Evolutionary conservation across 352 stramenopile genomes (phyloP).

Genomic region (Pythium scleroteichum): DNA sequence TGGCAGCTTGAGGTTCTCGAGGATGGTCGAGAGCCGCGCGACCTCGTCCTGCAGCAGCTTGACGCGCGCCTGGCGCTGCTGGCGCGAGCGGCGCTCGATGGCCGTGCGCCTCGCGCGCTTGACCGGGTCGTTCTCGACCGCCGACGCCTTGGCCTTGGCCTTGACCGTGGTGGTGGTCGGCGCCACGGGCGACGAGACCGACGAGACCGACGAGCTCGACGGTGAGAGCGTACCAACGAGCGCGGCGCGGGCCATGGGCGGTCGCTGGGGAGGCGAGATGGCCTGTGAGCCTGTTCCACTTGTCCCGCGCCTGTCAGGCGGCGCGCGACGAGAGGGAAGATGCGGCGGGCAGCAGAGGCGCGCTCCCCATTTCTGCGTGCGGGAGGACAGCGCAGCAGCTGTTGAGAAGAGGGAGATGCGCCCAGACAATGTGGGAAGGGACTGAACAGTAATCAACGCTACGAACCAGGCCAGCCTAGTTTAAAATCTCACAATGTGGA

Average conservation of each 20-base stretch:
- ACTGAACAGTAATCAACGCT: too few relatives aligned
- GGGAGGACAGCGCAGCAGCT: too few relatives aligned
- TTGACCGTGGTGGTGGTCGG: neutral
- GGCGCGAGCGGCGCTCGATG: constrained; percentile 26
- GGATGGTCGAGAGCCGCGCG: constrained; percentile 14
- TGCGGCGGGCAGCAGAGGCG: too few relatives aligned
- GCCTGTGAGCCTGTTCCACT: too few relatives aligned
- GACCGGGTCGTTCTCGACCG: constrained; percentile 20
- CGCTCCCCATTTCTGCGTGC: too few relatives aligned
- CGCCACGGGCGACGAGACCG: neutral
- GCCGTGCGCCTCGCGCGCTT: constrained; percentile 25
- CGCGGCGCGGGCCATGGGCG: neutral
- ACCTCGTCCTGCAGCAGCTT: constrained; percentile 26
- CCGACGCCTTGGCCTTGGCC: neutral
- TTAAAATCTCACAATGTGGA: too few relatives aligned
- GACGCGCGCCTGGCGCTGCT: constrained; percentile 26
- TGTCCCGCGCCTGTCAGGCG: too few relatives aligned
- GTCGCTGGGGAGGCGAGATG: neutral
- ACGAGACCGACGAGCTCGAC: neutral
- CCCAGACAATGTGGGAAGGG: too few relatives aligned
- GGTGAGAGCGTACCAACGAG: neutral
- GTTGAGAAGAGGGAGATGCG: too few relatives aligned
- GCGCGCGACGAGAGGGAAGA: too few relatives aligned
- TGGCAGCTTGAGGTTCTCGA: constrained; percentile 23
- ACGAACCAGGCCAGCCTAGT: neutral